A percentile compares a stretch with the other conserved stretches of the same genome.
Evolutionary conservation across 2,329 filamentous ascomycete species (phyloP).

Genomic region (Cercospora berteroae): DNA sequence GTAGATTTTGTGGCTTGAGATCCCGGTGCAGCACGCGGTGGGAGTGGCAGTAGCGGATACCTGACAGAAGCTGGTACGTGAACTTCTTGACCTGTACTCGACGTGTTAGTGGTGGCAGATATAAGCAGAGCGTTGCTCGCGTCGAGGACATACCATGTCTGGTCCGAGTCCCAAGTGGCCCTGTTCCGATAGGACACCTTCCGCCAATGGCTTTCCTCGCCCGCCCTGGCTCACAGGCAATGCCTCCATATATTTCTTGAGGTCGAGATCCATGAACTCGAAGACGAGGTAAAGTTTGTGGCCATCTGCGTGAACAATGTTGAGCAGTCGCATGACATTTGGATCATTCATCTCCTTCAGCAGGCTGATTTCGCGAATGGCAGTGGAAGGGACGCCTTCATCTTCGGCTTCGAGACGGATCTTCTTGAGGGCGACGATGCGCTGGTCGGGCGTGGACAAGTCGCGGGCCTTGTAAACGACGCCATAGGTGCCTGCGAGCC

Average conservation of each 20-base stretch:
- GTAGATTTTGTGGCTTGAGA: conserved; percentile 84
- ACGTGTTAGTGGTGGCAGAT: background rate
- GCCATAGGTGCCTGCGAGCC: conserved; percentile 76
- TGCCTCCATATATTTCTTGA: conserved; percentile 96
- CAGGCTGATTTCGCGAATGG: conserved; percentile 89
- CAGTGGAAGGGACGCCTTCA: conserved; percentile 87
- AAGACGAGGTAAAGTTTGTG: conserved; percentile 94
- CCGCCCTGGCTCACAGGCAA: conserved; percentile 81
- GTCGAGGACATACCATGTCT: conserved; percentile 53
- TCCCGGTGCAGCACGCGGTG: conserved; percentile 85
- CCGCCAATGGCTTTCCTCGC: conserved; percentile 78
- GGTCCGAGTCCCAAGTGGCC: conserved; percentile 70
- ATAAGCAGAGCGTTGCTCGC: conserved; percentile 12
- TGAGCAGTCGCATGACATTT: conserved; percentile 82
- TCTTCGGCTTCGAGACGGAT: conserved; percentile 93
- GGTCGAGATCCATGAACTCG: conserved; percentile 84
- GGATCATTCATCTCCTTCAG: conserved; percentile 93
- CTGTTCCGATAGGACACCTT: conserved; percentile 60
- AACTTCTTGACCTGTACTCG: conserved; percentile 69
- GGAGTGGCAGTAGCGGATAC: conserved; percentile 83
- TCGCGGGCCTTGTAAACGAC: conserved; percentile 94
- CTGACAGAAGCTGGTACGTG: conserved; percentile 82
- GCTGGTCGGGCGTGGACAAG: conserved; percentile 69
- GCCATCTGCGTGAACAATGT: conserved; percentile 91
- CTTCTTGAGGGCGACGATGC: conserved; percentile 91